Evolutionary conservation across 2,329 filamentous ascomycete species (phyloP).

Genomic region (Diaporthe amygdali): DNA sequence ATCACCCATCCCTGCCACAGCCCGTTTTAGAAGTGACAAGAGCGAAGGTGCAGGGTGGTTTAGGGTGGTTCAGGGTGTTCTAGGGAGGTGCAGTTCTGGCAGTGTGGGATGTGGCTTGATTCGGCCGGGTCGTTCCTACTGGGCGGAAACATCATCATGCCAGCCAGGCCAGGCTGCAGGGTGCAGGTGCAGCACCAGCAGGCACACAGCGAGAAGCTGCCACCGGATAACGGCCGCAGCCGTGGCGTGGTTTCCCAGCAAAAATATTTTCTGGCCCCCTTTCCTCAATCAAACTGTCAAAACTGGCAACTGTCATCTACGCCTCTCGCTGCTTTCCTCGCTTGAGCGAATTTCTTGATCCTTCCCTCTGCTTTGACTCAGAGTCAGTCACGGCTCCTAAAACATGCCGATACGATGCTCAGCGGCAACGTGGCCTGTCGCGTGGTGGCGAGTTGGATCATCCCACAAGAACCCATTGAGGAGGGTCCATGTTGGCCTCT

Average conservation of each 20-base stretch:
- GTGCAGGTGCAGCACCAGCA: neutral
- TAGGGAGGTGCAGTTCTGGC: too few species aligned
- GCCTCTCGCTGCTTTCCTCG: slow-evolving; percentile 24
- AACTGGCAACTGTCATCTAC: neutral
- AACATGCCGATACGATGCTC: neutral
- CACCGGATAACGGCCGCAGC: slow-evolving; percentile 2
- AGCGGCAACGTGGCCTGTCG: neutral
- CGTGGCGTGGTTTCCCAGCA: slow-evolving; percentile 19
- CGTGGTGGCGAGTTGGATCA: slow-evolving; percentile 4
- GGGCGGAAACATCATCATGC: neutral
- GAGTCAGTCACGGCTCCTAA: neutral
- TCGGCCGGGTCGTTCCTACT: neutral
- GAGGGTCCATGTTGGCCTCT: neutral
- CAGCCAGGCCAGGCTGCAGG: neutral
- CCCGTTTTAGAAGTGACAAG: slow-evolving; percentile 17
- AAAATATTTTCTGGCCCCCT: neutral
- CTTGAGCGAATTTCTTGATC: slow-evolving; percentile 17
- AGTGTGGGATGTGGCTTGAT: slow-evolving; percentile 17
- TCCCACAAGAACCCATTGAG: neutral
- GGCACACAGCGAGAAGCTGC: too few species aligned
- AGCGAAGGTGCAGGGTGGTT: neutral
- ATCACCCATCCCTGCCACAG: neutral
- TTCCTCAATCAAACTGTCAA: neutral
- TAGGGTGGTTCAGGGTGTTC: too few species aligned
- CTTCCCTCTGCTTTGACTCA: neutral